A percentile compares a stretch with the other conserved stretches of the same genome.
Conservation (phyloP, 2,329 filamentous ascomycete genomes). For the Trichophyton schoenleinii region DNA sequence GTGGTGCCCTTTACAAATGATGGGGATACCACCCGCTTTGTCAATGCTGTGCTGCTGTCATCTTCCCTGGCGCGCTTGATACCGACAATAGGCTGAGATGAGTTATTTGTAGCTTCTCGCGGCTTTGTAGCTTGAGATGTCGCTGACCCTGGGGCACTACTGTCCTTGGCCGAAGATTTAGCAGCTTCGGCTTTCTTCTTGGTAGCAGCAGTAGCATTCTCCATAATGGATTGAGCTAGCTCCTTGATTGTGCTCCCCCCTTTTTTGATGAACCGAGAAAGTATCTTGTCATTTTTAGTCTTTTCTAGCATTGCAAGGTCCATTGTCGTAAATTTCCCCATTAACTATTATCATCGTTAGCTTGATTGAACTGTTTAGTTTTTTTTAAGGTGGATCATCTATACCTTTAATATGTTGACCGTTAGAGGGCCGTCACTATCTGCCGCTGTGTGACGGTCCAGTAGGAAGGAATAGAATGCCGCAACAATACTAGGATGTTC, state of each 20-base stretch:
- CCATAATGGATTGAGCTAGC: constrained; percentile 43
- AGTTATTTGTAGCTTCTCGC: constrained; percentile 10
- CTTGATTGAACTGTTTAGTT: neutral
- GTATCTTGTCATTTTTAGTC: constrained; percentile 47
- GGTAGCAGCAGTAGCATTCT: constrained; percentile 34
- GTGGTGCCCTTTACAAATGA: constrained; percentile 24
- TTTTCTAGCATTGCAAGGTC: constrained; percentile 47
- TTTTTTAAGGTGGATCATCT: constrained; percentile 2
- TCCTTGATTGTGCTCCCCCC: constrained; percentile 45
- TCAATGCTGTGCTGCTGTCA: constrained; percentile 22
- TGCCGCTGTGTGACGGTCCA: constrained; percentile 37
- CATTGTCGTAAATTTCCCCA: constrained; percentile 45
- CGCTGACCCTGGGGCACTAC: constrained; percentile 15
- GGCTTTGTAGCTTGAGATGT: constrained; percentile 10
- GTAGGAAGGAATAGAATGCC: constrained; percentile 37
- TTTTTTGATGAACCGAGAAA: constrained; percentile 46
- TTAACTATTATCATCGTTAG: constrained; percentile 32
- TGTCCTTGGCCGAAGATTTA: constrained; percentile 28
- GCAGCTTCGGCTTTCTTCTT: constrained; percentile 31
- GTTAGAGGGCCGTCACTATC: constrained; percentile 36
- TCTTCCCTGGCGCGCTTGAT: constrained; percentile 32
- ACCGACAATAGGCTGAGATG: constrained; percentile 18
- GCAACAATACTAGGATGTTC: constrained; percentile 37
- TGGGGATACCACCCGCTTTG: constrained; percentile 28
- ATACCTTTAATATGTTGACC: constrained; percentile 35